phyloP scores from a whole-genome alignment of 2,329 filamentous ascomycete species.

The Cercospora nicotianae region DNA sequence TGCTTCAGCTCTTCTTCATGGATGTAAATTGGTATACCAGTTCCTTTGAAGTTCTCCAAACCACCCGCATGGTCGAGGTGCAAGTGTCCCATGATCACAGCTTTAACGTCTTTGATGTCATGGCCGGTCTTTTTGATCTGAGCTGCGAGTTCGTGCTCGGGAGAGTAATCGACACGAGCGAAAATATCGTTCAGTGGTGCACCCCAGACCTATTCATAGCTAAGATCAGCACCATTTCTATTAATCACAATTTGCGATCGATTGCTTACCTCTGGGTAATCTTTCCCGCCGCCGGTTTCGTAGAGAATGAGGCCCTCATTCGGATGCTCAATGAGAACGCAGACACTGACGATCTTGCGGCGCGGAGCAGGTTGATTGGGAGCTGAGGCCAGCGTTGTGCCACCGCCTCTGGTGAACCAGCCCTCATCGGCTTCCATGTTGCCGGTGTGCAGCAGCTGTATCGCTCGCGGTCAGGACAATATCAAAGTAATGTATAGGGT shows the following conservation, averaged over 20 bases:
- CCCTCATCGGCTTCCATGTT: slow-evolving; percentile 42
- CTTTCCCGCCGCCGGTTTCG: slow-evolving; percentile 39
- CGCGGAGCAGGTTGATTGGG: slow-evolving; percentile 32
- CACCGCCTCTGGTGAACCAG: slow-evolving; percentile 39
- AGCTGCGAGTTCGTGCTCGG: slow-evolving; percentile 26
- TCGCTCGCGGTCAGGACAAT: not conserved
- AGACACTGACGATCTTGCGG: slow-evolving; percentile 38
- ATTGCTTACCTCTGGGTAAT: slow-evolving; percentile 34
- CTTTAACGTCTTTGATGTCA: slow-evolving; percentile 40
- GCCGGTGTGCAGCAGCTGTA: slow-evolving; percentile 38
- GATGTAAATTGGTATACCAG: slow-evolving; percentile 40
- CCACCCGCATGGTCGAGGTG: slow-evolving; percentile 41
- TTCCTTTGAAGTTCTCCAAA: slow-evolving; percentile 39
- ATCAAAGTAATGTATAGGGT: not conserved
- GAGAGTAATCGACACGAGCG: slow-evolving; percentile 33
- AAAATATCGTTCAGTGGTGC: slow-evolving; percentile 39
- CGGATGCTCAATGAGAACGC: slow-evolving; percentile 35
- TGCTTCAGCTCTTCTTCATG: slow-evolving; percentile 43
- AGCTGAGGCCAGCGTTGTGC: slow-evolving; percentile 35
- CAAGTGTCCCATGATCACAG: slow-evolving; percentile 42
- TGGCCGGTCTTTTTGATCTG: slow-evolving; percentile 35
- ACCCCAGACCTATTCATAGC: slow-evolving; percentile 19
- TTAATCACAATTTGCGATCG: not conserved
- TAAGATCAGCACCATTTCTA: not conserved
- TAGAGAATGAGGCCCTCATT: slow-evolving; percentile 28